Conservation (phyloP, 768 basidiomycete genomes). For the Coprinopsis sp. region DNA sequence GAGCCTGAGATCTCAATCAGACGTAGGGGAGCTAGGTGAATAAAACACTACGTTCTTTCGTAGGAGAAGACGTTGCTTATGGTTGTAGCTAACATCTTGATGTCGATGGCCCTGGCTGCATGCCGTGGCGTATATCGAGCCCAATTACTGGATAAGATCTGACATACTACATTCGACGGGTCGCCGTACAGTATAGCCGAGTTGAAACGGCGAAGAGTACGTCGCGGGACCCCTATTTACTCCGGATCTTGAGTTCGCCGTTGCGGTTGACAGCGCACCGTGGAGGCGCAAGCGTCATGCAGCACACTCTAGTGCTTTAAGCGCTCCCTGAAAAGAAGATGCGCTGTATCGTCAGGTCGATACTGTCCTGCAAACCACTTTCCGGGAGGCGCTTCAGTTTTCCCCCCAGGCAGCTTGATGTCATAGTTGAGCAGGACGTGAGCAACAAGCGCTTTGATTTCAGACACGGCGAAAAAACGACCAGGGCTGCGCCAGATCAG, state of each 20-base stretch:
- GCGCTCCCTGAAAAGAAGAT: not conserved
- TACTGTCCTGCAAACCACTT: not conserved
- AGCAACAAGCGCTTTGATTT: conserved; percentile 43
- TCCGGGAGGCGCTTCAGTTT: not conserved
- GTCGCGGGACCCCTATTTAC: too few species aligned
- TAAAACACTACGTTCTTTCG: too few species aligned
- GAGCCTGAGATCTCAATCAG: too few species aligned
- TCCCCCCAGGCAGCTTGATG: conserved; percentile 24
- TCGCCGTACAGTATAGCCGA: too few species aligned
- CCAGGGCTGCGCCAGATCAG: conserved; percentile 22
- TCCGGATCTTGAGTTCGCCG: not conserved
- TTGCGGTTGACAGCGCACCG: not conserved
- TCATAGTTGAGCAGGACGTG: conserved; percentile 37
- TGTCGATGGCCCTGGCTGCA: too few species aligned
- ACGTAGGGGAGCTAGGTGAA: too few species aligned
- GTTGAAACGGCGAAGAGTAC: too few species aligned
- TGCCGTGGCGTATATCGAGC: too few species aligned
- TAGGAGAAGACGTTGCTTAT: too few species aligned
- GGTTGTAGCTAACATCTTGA: too few species aligned
- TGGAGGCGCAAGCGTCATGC: not conserved
- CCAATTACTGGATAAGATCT: too few species aligned
- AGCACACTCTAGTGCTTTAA: not conserved
- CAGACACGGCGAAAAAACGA: conserved; percentile 39
- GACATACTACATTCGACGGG: too few species aligned
- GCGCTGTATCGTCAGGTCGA: not conserved